Evolutionary conservation across 352 stramenopile species (phyloP).

Genomic region (Blastocystis sp.): DNA sequence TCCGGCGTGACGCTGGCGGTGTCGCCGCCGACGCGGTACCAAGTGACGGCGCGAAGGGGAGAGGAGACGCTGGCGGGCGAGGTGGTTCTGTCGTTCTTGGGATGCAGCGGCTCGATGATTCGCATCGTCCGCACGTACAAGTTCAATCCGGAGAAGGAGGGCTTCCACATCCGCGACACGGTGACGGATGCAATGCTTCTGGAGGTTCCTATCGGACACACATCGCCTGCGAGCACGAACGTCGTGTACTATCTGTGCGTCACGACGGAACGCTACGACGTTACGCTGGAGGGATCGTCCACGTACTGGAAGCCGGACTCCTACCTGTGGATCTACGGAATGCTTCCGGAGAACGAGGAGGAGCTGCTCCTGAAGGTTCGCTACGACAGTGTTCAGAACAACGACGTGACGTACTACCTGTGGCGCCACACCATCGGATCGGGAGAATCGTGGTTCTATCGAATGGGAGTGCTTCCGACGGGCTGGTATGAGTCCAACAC

Average conservation of each 20-base stretch:
- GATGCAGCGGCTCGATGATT: neutral
- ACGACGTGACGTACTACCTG: no score
- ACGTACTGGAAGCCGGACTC: neutral
- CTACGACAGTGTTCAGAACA: slow-evolving; percentile 6
- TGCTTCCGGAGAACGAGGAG: neutral
- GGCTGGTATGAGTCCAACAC: neutral
- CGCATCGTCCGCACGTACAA: neutral
- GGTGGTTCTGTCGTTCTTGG: no score
- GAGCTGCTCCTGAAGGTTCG: neutral
- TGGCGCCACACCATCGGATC: no score
- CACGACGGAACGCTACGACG: neutral
- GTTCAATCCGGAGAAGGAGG: neutral
- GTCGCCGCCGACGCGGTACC: neutral
- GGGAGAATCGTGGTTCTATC: neutral
- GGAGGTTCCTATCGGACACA: neutral
- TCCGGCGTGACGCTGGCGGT: neutral
- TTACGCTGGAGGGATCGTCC: neutral
- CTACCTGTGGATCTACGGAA: neutral
- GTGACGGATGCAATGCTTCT: neutral
- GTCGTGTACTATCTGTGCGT: neutral
- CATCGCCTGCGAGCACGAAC: neutral
- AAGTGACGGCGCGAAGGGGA: neutral
- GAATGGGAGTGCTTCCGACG: neutral
- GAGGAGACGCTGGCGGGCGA: no score
- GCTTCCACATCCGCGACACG: neutral